Evolutionary conservation across 1,139 yeast species (phyloP), one percentile per base, ranked within the genome.

Genomic region (Geotrichum australiense): DNA sequence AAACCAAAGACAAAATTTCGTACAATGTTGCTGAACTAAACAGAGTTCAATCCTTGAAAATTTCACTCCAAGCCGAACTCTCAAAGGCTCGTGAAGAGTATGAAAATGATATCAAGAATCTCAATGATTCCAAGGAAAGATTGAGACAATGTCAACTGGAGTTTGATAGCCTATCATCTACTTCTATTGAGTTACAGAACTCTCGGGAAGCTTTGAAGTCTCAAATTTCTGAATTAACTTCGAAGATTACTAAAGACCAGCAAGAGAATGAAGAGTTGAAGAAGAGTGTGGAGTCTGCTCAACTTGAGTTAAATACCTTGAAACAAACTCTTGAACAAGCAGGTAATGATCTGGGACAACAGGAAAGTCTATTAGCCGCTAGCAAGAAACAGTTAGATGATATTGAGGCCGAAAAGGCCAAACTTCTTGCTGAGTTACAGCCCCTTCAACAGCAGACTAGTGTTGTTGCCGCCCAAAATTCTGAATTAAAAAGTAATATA

Each of bases 121-220:
- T 84, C 53, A 57, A 53, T 34, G 77, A 78, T 51, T 81, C 85
- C 33, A 89, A 85, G 57, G 61, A 69, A 4, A 69, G 73, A 35
- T 68, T 86, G 51, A 64, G 66, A 7, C 61, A 71, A 15, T 76
- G 89, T 1, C 76, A 73, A 43, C 73, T 71, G 47, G 96, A 87
- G 56, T 73, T 81, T n/a, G 85, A 79, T 48, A 73, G 78, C 39
- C 69, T 89, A 51, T 71, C 83, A 53, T 77, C 85, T 40, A 93
- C 87, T 53, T 70, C 86, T 2, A 76, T 87, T 0, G 71, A 84
- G 39, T 74, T 86, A 2, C 95, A 89, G 59, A 94, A 94, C 8
- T 82, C 78, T 50, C 74, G 76, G 51, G 80, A 83, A 55, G 79
- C 86, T 7, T 72, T 83, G 35, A 82, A 84, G 46, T 58, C 77